phyloP scores from a whole-genome alignment of 2,329 filamentous ascomycete genomes.

The Boeremia lycopersici region DNA sequence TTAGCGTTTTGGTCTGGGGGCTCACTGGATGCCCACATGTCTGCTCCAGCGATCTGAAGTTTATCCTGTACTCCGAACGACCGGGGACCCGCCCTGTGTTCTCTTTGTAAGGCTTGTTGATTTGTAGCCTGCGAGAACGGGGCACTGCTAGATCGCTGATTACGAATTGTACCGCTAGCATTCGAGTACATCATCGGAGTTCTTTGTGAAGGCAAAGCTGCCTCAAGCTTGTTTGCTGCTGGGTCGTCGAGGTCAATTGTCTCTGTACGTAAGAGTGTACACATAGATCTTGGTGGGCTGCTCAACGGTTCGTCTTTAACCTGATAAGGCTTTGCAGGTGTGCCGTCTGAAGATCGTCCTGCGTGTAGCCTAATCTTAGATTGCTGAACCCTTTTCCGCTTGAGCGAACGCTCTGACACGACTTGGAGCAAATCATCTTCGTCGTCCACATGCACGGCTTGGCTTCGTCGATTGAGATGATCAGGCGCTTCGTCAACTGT shows the following conservation, averaged over 20 bases:
- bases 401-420: conserved; percentile 51
- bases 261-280: conserved; percentile 41
- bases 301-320: conserved; percentile 50
- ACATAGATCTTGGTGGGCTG: conserved; percentile 31
- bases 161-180: conserved; percentile 21
- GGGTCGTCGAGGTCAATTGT: conserved; percentile 54
- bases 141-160: conserved; percentile 38
- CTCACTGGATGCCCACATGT: conserved; percentile 30
- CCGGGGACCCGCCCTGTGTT: not conserved
- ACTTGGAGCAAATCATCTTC: conserved; percentile 51
- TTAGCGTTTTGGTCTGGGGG: conserved; percentile 15
- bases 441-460: conserved; percentile 11
- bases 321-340: conserved; percentile 38
- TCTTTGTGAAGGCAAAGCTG: conserved; percentile 33
- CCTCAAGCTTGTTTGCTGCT: conserved; percentile 34
- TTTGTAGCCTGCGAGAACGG: conserved; percentile 31
- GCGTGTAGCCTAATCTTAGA: conserved; percentile 25
- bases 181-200: conserved; percentile 15
- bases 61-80: not conserved
- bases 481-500: conserved; percentile 47
- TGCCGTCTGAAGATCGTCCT: conserved; percentile 36
- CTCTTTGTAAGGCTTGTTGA: conserved; percentile 13
- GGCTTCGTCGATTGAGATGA: conserved; percentile 9
- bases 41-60: conserved; percentile 8
- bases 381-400: conserved; percentile 47